phyloP scores from a whole-genome alignment of 1,284 basidiomycete species.

The Cutaneotrichosporon sp. region DNA sequence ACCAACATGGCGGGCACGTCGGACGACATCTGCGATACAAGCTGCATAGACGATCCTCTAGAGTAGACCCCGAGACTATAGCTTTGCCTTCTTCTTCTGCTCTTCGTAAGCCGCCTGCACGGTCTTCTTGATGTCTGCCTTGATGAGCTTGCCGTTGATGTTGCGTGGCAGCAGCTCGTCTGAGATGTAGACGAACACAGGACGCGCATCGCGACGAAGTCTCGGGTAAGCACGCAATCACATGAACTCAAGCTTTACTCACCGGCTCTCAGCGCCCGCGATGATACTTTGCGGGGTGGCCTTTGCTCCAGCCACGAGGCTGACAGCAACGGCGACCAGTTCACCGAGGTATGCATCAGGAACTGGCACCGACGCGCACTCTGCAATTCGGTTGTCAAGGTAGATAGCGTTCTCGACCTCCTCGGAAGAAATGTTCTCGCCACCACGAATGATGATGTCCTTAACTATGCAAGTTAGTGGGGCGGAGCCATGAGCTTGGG shows the following conservation, averaged over 20 bases:
- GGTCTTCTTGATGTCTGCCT: conserved; percentile 18
- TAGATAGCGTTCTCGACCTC: conserved; percentile 44
- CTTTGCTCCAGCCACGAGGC: conserved; percentile 17
- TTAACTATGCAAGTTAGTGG: conserved; percentile 33
- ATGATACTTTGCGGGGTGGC: conserved; percentile 8
- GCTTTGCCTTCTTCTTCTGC: conserved; percentile 11
- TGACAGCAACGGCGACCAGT: conserved; percentile 35
- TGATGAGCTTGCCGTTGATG: conserved; percentile 19
- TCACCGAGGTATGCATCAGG: conserved; percentile 38
- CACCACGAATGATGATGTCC: conserved; percentile 46
- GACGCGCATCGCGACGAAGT: conserved; percentile 14
- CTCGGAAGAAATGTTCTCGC: conserved; percentile 41
- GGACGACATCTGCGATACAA: too few relatives aligned
- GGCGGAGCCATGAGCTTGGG: conserved; percentile 22
- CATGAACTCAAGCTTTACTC: too few relatives aligned
- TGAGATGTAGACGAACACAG: conserved; percentile 11
- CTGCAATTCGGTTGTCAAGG: conserved; percentile 29
- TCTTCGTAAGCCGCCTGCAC: conserved; percentile 10
- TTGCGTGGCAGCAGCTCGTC: conserved; percentile 11
- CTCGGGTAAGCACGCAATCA: neutral
- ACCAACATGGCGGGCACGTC: too few relatives aligned
- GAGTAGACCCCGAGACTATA: neutral
- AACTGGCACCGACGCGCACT: conserved; percentile 37
- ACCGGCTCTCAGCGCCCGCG: conserved; percentile 11
- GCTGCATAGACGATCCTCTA: too few relatives aligned